These are phyloP conservation scores for Umbelopsis sp. DNA, from an alignment of 192 early-diverging fungal genomes.

Conservation along the genomic window DNA sequence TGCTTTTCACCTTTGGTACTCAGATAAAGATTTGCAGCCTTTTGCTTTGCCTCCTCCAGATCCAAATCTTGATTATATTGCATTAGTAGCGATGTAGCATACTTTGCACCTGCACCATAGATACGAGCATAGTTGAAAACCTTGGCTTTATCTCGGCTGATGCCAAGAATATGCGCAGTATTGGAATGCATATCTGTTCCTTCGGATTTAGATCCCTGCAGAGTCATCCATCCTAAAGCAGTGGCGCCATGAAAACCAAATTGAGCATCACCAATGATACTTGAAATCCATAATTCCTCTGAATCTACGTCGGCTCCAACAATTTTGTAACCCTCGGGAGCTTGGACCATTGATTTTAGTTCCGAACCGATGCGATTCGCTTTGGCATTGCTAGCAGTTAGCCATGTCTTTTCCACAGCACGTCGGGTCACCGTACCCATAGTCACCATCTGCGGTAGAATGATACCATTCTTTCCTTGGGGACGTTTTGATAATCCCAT, in stretches of 20 bases:
- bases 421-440: constrained; percentile 98
- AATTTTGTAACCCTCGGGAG: constrained; percentile 83
- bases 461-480: constrained; percentile 61
- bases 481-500: constrained; percentile 46
- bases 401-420: constrained; percentile 91
- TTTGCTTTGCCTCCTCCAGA: constrained; percentile 60
- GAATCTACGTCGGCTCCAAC: constrained; percentile 97
- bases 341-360: constrained; percentile 84
- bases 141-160: constrained; percentile 88
- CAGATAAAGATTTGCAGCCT: constrained; percentile 72
- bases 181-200: constrained; percentile 94
- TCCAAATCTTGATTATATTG: constrained; percentile 79
- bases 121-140: constrained; percentile 96
- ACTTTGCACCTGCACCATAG: constrained; percentile 90
- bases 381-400: constrained; percentile 94
- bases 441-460: constrained; percentile 85
- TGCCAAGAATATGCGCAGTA: constrained; percentile 86
- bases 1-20: constrained; percentile 81
- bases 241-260: constrained; percentile 91
- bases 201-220: constrained; percentile 89
- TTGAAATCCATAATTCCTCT: constrained; percentile 97
- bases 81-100: constrained; percentile 77
- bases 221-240: constrained; percentile 96
- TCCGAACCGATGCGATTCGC: constrained; percentile 90
- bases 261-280: constrained; percentile 91